Conservation (phyloP, 2,329 filamentous ascomycete genomes). For the Penicillium sumatraense region DNA sequence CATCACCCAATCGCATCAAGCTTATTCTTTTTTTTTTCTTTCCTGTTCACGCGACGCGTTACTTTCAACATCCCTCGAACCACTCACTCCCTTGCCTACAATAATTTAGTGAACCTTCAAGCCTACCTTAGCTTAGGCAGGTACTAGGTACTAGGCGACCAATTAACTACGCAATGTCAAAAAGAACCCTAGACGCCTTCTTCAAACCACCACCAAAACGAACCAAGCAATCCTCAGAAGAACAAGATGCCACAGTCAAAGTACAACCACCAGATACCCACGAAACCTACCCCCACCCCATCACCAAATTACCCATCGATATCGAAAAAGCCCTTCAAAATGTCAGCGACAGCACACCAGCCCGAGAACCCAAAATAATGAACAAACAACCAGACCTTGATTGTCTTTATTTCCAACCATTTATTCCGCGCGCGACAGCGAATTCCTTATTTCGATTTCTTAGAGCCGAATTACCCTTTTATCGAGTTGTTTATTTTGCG, state of each 20-base stretch:
- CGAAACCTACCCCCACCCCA: slow-evolving; percentile 57
- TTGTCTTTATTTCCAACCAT: slow-evolving; percentile 76
- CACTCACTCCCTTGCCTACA: too few species aligned
- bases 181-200: slow-evolving; percentile 72
- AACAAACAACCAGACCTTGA: slow-evolving; percentile 73
- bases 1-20: too few species aligned
- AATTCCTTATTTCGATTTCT: slow-evolving; percentile 71
- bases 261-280: slow-evolving; percentile 41
- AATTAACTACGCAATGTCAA: slow-evolving; percentile 40
- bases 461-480: slow-evolving; percentile 73
- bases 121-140: too few species aligned
- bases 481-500: slow-evolving; percentile 74
- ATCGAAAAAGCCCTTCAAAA: slow-evolving; percentile 35
- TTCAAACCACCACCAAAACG: slow-evolving; percentile 58
- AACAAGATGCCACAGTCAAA: neutral
- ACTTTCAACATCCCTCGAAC: too few species aligned
- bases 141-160: too few species aligned
- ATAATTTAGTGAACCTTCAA: too few species aligned
- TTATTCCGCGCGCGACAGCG: slow-evolving; percentile 62
- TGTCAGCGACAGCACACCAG: slow-evolving; percentile 44
- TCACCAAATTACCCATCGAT: slow-evolving; percentile 52
- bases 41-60: too few species aligned
- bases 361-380: slow-evolving; percentile 59
- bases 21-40: too few species aligned
- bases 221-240: slow-evolving; percentile 25